Evolutionary conservation across 371 early-diverging fungal species (phyloP).

Genomic region (Rhizopus arrhizus): DNA sequence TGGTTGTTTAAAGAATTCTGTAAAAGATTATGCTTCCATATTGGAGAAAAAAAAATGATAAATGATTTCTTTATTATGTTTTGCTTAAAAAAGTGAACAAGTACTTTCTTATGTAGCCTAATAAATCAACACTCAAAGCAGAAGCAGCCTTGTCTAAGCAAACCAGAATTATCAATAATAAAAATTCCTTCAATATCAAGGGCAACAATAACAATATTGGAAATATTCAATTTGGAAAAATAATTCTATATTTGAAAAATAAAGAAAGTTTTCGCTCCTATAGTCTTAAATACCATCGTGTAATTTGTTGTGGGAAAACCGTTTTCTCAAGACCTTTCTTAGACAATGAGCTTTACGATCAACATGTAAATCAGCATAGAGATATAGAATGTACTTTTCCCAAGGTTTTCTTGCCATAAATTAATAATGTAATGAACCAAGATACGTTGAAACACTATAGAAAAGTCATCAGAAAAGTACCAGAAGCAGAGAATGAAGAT

Average conservation of each 20-base stretch:
- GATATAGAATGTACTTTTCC: constrained; percentile 9
- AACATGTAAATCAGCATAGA: constrained; percentile 14
- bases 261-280: constrained; percentile 12
- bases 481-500: constrained; percentile 18
- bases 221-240: constrained; percentile 14
- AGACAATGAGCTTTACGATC: constrained; percentile 11
- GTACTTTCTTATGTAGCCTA: constrained; percentile 5
- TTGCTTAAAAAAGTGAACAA: constrained; percentile 9
- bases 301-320: constrained; percentile 17
- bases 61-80: constrained; percentile 12
- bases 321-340: constrained; percentile 9
- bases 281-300: constrained; percentile 16
- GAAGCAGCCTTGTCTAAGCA: constrained; percentile 17
- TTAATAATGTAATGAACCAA: constrained; percentile 15
- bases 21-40: constrained; percentile 3
- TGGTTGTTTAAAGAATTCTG: too few species aligned
- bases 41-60: constrained; percentile 11
- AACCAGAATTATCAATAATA: constrained; percentile 8
- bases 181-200: constrained; percentile 15
- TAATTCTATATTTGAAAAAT: too few species aligned
- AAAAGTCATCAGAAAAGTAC: constrained; percentile 11
- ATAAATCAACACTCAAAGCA: constrained; percentile 14
- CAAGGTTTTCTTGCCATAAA: constrained; percentile 13
- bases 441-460: background rate
- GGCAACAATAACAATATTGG: constrained; percentile 18